These are phyloP conservation scores for Ettlia oleoabundans DNA, from an alignment of 139 green algal species.

Conservation along the genomic window DNA sequence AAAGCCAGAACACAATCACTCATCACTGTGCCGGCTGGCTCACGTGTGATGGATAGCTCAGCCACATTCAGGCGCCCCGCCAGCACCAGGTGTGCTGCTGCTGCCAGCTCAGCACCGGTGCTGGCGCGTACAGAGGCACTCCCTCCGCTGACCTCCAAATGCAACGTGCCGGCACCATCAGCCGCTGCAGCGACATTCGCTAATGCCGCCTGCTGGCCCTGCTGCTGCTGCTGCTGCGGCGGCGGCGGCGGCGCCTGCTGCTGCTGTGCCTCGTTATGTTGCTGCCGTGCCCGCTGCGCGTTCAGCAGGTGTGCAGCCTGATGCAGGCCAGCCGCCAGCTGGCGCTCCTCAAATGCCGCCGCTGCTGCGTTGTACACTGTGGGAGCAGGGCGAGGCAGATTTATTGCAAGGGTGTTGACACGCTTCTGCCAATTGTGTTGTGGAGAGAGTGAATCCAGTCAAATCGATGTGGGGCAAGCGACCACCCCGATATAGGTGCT, in stretches of 20 bases:
- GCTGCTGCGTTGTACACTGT: slow-evolving; percentile 31
- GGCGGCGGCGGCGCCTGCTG: background rate
- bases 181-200: no score
- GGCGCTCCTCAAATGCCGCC: background rate
- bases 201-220: no score
- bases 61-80: background rate
- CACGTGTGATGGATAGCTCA: background rate
- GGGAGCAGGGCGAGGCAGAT: no score
- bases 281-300: no score
- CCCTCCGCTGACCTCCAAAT: background rate
- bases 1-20: no score
- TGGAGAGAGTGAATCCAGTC: background rate
- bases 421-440: background rate
- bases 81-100: background rate
- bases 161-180: background rate
- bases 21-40: no score
- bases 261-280: no score
- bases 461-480: background rate
- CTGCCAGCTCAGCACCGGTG: slow-evolving; percentile 12
- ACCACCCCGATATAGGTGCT: no score
- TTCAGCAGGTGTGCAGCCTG: background rate
- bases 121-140: no score
- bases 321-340: slow-evolving; percentile 7
- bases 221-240: background rate
- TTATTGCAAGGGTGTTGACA: background rate